Evolutionary conservation across 345 rosid genomes (phyloP).

Genomic region (Citrus hindsii): DNA sequence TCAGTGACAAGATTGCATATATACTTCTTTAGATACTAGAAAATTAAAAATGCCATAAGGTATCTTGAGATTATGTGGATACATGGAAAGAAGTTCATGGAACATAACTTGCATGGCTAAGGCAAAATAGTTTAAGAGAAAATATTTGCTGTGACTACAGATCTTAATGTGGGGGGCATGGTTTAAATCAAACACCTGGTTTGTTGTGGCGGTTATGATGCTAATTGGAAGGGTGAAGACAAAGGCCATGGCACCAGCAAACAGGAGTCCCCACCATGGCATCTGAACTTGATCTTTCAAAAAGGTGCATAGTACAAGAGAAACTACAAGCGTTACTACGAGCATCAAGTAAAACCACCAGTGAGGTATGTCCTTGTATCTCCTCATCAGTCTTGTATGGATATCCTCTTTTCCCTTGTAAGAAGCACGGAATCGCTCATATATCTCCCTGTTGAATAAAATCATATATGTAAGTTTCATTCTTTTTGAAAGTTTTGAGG

Average conservation of each 20-base stretch:
- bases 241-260: slow-evolving; percentile 71
- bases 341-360: slow-evolving; percentile 82
- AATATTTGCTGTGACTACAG: neutral
- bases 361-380: slow-evolving; percentile 76
- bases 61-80: neutral
- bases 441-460: slow-evolving; percentile 59
- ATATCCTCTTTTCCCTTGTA: slow-evolving; percentile 68
- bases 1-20: neutral
- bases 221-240: slow-evolving; percentile 83
- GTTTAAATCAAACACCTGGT: slow-evolving; percentile 48
- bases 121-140: neutral
- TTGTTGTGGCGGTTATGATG: slow-evolving; percentile 85
- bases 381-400: slow-evolving; percentile 77
- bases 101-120: neutral
- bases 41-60: neutral
- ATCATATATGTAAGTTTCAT: slow-evolving; percentile 3
- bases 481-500: neutral
- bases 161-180: neutral
- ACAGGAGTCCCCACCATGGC: slow-evolving; percentile 97
- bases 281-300: slow-evolving; percentile 75
- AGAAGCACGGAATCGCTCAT: slow-evolving; percentile 56
- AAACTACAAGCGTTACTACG: slow-evolving; percentile 34
- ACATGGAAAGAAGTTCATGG: neutral
- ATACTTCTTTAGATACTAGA: neutral
- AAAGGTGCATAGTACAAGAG: slow-evolving; percentile 63